Conservation (phyloP, 495 filamentous ascomycete species). For the Platismatia glauca region DNA sequence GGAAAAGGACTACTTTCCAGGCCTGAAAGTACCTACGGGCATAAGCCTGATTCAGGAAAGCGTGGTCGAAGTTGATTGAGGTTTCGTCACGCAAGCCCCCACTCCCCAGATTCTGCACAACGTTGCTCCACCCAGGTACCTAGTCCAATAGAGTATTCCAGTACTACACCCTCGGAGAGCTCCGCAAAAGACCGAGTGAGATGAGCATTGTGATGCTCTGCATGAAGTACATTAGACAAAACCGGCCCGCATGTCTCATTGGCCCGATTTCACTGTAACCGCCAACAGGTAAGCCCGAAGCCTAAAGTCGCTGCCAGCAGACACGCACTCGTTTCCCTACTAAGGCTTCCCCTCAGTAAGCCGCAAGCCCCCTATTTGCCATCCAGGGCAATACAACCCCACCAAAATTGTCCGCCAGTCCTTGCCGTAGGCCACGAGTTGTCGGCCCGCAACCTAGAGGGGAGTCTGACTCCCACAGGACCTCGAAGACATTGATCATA, state of each 20-base stretch:
- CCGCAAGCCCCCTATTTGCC: background rate
- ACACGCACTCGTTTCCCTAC: background rate
- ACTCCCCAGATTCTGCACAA: background rate
- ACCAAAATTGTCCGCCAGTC: slow-evolving; percentile 7
- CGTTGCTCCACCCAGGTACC: background rate
- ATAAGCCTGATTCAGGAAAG: background rate
- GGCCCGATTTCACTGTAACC: slow-evolving; percentile 21
- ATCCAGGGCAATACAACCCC: background rate
- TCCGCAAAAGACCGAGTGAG: background rate
- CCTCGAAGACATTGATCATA: slow-evolving; percentile 5
- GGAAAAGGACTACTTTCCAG: background rate
- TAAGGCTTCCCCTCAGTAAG: background rate
- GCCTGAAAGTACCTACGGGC: background rate
- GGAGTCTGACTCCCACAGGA: background rate
- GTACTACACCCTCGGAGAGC: slow-evolving; percentile 1
- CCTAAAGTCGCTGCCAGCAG: background rate
- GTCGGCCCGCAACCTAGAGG: slow-evolving; percentile 21
- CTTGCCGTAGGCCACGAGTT: slow-evolving; percentile 16
- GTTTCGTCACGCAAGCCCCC: background rate
- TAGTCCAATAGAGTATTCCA: too few species aligned
- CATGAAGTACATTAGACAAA: slow-evolving; percentile 6
- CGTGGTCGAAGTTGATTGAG: background rate
- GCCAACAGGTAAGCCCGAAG: slow-evolving; percentile 14
- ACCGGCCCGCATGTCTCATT: slow-evolving; percentile 12
- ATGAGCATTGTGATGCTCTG: slow-evolving; percentile 13